Conservation (phyloP, 495 filamentous ascomycete genomes). For the Aspergillus kassunensis region DNA sequence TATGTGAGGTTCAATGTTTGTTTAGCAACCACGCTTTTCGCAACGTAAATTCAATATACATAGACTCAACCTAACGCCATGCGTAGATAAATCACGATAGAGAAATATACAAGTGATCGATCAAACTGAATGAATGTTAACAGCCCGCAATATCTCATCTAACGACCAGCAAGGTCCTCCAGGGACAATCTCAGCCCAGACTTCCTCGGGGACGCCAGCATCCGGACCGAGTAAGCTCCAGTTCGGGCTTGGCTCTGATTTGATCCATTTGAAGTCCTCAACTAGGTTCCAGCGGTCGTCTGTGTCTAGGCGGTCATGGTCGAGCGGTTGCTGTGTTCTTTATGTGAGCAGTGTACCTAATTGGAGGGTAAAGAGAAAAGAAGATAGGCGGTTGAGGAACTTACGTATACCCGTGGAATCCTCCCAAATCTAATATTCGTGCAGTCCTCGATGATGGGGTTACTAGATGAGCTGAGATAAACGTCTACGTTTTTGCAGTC, state of each 20-base stretch:
- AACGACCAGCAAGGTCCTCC: slow-evolving; percentile 58
- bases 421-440: slow-evolving; percentile 72
- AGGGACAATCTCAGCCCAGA: slow-evolving; percentile 69
- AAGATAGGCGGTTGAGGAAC: slow-evolving; percentile 20
- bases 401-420: slow-evolving; percentile 64
- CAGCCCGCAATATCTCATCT: slow-evolving; percentile 63
- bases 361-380: neutral
- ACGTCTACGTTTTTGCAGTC: slow-evolving; percentile 73
- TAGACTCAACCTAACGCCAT: too few species aligned
- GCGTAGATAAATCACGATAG: too few species aligned
- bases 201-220: slow-evolving; percentile 55
- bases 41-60: too few species aligned
- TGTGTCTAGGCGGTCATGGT: slow-evolving; percentile 33
- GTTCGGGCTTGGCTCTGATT: slow-evolving; percentile 78
- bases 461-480: slow-evolving; percentile 75
- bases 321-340: slow-evolving; percentile 26
- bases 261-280: slow-evolving; percentile 97
- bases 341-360: too few species aligned
- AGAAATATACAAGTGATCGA: neutral
- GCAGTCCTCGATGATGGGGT: slow-evolving; percentile 93
- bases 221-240: slow-evolving; percentile 67
- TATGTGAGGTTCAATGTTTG: too few species aligned
- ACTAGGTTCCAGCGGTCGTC: slow-evolving; percentile 80
- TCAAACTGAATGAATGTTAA: slow-evolving; percentile 41
- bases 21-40: too few species aligned